A percentile compares a stretch with the other conserved stretches of the same genome.
Conservation (phyloP, 176 grass and related monocot species). For the Oryza punctata region DNA sequence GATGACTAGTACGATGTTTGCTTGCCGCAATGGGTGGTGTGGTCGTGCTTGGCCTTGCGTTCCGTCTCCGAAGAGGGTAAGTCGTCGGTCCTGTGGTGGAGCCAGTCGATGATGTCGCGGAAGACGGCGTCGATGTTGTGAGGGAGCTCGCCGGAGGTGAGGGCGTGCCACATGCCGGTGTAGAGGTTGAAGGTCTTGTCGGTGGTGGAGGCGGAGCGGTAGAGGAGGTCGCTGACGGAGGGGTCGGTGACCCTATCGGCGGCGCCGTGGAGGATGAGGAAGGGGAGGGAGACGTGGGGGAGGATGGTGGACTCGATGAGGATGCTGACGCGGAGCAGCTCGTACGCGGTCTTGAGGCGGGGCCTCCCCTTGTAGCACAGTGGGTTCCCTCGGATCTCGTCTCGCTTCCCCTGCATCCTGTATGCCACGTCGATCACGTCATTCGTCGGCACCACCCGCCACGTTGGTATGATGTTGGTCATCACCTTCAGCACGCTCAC, state of each 20-base stretch:
- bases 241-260: slow-evolving; percentile 77
- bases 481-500: slow-evolving; percentile 48
- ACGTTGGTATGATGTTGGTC: slow-evolving; percentile 59
- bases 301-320: slow-evolving; percentile 43
- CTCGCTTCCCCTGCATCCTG: slow-evolving; percentile 45
- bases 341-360: slow-evolving; percentile 47
- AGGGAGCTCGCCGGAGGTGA: slow-evolving; percentile 62
- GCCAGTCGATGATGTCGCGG: slow-evolving; percentile 59
- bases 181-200: slow-evolving; percentile 77
- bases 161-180: slow-evolving; percentile 74
- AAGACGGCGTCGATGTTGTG: slow-evolving; percentile 62
- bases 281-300: slow-evolving; percentile 60
- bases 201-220: slow-evolving; percentile 40
- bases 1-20: no score
- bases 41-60: slow-evolving; percentile 45
- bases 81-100: slow-evolving; percentile 38
- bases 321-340: slow-evolving; percentile 58
- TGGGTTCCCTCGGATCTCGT: slow-evolving; percentile 60
- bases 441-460: slow-evolving; percentile 65
- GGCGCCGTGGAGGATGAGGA: slow-evolving; percentile 66
- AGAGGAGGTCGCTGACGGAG: slow-evolving; percentile 51
- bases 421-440: slow-evolving; percentile 66
- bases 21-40: background rate
- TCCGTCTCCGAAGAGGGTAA: slow-evolving; percentile 15
- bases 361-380: slow-evolving; percentile 68